A percentile compares a stretch with the other conserved stretches of the same genome.
These are phyloP conservation scores for Trichoderma sp. DNA, from an alignment of 2,329 filamentous ascomycete genomes.

Conservation along the genomic window DNA sequence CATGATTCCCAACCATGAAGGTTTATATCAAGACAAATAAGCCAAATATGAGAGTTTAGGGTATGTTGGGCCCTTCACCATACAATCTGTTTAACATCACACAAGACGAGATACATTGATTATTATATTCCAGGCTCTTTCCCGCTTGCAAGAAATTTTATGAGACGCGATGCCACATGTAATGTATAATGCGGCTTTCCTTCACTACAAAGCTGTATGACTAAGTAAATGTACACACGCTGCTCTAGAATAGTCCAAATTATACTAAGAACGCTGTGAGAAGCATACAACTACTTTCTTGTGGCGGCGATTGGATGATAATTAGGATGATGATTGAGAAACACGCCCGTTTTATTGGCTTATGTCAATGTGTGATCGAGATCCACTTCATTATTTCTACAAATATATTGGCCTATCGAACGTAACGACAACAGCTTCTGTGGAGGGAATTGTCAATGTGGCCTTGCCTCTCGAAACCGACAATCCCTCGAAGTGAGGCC, in stretches of 20 bases:
- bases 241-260: not conserved
- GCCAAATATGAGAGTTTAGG: not conserved
- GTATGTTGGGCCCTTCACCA: not conserved
- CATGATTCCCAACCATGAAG: not conserved
- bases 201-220: not conserved
- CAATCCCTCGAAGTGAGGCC: not conserved
- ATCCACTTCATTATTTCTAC: not conserved
- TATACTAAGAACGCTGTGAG: not conserved
- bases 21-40: no score
- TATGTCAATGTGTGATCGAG: not conserved
- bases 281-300: not conserved
- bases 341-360: not conserved
- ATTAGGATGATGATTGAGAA: not conserved
- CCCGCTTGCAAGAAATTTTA: not conserved
- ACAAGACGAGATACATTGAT: not conserved
- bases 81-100: not conserved
- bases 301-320: not conserved
- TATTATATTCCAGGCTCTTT: not conserved
- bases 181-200: not conserved
- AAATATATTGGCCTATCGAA: not conserved
- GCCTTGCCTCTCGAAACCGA: not conserved
- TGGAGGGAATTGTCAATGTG: not conserved
- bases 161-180: not conserved
- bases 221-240: not conserved
- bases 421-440: constrained; percentile 3